These are phyloP conservation scores for Barnettozyma hawaiiensis DNA, from an alignment of 1,139 yeast species.

Conservation along the genomic window DNA sequence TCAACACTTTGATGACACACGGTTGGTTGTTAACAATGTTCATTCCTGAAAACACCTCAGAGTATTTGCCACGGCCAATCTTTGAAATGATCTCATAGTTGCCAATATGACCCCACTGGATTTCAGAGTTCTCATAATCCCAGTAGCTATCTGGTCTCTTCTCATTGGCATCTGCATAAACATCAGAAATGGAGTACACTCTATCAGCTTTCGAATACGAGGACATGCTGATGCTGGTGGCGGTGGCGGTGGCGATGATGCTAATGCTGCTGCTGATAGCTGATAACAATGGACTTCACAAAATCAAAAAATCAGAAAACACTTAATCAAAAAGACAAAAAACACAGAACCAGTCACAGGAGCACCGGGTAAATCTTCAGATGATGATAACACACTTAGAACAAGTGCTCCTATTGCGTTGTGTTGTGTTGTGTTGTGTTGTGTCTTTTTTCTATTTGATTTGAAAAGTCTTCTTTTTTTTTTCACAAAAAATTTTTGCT, in stretches of 20 bases:
- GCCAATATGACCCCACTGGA: conserved; percentile 55
- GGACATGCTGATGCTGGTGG: no score
- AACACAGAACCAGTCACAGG: neutral
- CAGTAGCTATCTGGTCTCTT: conserved; percentile 80
- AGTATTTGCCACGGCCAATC: conserved; percentile 95
- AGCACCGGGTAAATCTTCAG: neutral
- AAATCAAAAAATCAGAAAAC: neutral
- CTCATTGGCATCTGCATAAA: conserved; percentile 81
- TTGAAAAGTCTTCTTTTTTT: no score
- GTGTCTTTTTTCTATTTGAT: no score
- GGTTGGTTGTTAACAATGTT: conserved; percentile 49
- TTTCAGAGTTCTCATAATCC: conserved; percentile 76
- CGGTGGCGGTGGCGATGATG: no score
- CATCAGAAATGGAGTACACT: conserved; percentile 45
- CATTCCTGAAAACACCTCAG: conserved; percentile 87
- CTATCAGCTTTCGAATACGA: conserved; percentile 33
- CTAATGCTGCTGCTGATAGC: no score
- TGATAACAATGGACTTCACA: conserved; percentile 2
- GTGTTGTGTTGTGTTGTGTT: no score
- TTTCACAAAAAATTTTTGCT: no score
- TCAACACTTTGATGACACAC: conserved; percentile 87
- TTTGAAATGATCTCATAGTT: conserved; percentile 88
- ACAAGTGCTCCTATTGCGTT: neutral
- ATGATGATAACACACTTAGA: neutral
- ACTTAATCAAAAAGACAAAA: neutral